phyloP scores from a whole-genome alignment of 2,329 filamentous ascomycete genomes.

The Colletotrichum paranaense region DNA sequence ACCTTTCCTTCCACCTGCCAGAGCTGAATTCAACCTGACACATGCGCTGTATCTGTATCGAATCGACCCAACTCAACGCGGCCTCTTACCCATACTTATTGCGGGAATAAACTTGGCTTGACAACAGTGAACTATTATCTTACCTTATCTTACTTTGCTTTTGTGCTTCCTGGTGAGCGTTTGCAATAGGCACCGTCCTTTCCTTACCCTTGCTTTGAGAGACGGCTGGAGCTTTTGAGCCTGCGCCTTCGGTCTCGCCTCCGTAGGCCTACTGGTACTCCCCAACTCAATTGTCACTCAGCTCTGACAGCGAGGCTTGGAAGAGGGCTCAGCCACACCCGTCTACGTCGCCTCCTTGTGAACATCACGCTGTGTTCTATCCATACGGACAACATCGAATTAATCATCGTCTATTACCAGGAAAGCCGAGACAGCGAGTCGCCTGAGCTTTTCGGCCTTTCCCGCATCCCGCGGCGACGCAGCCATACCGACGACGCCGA shows the following conservation, averaged over 20 bases:
- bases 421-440: not conserved
- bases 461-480: not conserved
- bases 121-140: not conserved
- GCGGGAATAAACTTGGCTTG: not conserved
- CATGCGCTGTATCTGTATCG: not conserved
- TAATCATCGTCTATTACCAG: not conserved
- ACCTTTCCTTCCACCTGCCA: not conserved
- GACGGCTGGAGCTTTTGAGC: not conserved
- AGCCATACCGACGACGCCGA: not conserved
- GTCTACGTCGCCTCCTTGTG: slow-evolving; percentile 20
- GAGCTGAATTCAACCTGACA: not conserved
- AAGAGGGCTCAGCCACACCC: slow-evolving; percentile 31
- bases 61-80: not conserved
- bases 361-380: not conserved
- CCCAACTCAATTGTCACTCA: not conserved
- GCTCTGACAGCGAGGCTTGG: slow-evolving; percentile 31
- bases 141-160: not conserved
- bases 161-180: not conserved
- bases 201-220: not conserved
- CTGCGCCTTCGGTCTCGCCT: not conserved
- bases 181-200: not conserved
- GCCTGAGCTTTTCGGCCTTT: not conserved
- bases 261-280: not conserved
- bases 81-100: no score
- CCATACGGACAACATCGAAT: not conserved